Base-by-base conservation (phyloP, 768 basidiomycete genomes). In the Amyloporia xantha region DNA sequence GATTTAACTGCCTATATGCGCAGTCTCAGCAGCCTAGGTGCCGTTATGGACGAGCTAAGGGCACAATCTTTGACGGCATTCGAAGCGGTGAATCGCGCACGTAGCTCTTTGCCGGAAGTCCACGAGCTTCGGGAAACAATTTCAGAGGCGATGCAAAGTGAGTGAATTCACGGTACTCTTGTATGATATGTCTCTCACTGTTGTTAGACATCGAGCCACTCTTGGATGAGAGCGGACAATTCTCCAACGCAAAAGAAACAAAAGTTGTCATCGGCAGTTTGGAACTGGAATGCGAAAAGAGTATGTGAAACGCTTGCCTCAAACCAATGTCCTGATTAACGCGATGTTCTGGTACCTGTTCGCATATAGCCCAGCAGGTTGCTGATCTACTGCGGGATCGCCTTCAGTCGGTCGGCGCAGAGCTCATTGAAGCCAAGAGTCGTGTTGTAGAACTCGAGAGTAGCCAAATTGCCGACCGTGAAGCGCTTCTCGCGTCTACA, bases 361-460 rank as follows among this genome's bases (percentile, higher is more conserved):
- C n/a, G n/a, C n/a, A 10, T 17, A 11, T 37, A 76, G 75, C 72
- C n/a, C 67, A 72, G 48, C 72, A 76, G 60, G 75, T 76, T 33
- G 65, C 69, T 24, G 72, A 75, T 43, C 55, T 76, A n/a, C 65
- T 76, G 4, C 73, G 75, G 12, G 72, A 75, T 42, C 71, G 72
- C 50, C 58, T 76, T 3, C 66, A 72, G 35, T 61, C 60, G 17
- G 66, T 73, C 52, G 68, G 71, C 11, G 58, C 67, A 5, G 72
- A 75, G 33, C 54, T 76, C 2, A 60, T 67, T n/a, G 73, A 74
- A 51, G 66, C 72, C 1, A 71, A 65, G 47, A 55, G 59, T 35
- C 71, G 69, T 9, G 56, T 70, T 12, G 41, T 56, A 4, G 72
- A 75, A 24, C 58, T 75, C 5, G 73, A 75, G 53, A 55, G 44